These are phyloP conservation scores for Puya raimondii DNA, from an alignment of 176 grass and related monocot species.

Conservation along the genomic window DNA sequence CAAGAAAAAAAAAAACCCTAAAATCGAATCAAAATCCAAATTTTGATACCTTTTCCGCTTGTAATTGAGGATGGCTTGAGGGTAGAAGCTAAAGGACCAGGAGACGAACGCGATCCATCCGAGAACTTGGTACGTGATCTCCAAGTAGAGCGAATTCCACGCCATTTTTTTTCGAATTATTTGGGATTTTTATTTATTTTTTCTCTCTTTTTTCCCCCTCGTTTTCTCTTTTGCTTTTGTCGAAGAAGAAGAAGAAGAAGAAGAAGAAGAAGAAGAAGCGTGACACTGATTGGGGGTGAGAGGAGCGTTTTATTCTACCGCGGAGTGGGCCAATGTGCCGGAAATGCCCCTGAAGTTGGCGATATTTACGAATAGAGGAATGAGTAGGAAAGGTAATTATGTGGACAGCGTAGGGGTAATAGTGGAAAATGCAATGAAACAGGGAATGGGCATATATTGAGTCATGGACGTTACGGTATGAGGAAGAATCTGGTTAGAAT, in stretches of 20 bases:
- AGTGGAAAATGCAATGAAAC: not conserved
- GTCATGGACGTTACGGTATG: too few relatives aligned
- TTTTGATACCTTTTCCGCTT: conserved; percentile 60
- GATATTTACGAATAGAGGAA: too few relatives aligned
- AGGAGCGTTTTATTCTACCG: too few relatives aligned
- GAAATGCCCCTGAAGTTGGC: too few relatives aligned
- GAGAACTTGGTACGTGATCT: conserved; percentile 65
- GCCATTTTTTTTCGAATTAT: conserved; percentile 27
- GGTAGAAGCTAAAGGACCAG: conserved; percentile 98
- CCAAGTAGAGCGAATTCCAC: conserved; percentile 69
- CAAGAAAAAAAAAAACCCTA: not conserved
- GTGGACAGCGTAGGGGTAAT: not conserved
- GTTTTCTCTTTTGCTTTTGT: not conserved
- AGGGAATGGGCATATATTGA: not conserved
- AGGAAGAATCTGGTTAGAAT: not conserved
- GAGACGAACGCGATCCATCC: conserved; percentile 93
- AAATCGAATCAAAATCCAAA: not conserved
- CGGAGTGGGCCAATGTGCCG: too few relatives aligned
- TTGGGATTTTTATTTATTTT: too few relatives aligned
- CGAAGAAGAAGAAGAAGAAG: not conserved
- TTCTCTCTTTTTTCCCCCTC: not conserved
- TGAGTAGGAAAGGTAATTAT: not conserved
- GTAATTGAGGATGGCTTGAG: conserved; percentile 87
- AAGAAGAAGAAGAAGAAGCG: too few relatives aligned
- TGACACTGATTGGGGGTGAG: too few relatives aligned